Base-by-base conservation (phyloP, 805 yeast species). In the Pichia heedii region DNA sequence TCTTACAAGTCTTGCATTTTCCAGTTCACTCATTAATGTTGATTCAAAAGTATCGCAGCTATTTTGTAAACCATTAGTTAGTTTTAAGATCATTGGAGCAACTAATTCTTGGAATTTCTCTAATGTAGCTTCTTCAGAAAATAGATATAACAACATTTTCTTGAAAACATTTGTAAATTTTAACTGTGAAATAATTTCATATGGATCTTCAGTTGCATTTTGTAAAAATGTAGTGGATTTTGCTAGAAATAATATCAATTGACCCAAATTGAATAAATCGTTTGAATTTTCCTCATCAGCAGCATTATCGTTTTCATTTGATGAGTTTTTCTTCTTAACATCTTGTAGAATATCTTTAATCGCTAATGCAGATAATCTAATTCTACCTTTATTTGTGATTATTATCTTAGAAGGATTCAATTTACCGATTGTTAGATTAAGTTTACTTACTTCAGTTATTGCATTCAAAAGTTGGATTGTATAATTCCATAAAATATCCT, bases 1-100 rank as follows among this genome's bases (percentile, higher is more conserved):
- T 47, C 97, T 71, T 52, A 90, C 87, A 26, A 93, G 65, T 47
- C 97, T 70, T 4, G 84, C 93, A 61, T 93, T 93, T 60, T 93
- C 97, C 22, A 89, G 65, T 60, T 90, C 97, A 43, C 74, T 71
- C 15, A 77, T 60, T 33, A 93, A 63, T 47, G 74, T 76, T 3
- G 74, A 65, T 57, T 83, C 89, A 51, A 74, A 68, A 53, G 63
- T 74, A 53, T 84, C 93, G 5, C 72, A 63, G 41, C 68, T 63
- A 36, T 67, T 67, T 55, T 76, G 74, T 18, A 77, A 56, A 3
- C 73, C 72, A 53, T 81, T 73, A 37, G 77, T 49, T 5, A 71
- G 55, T 30, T 62, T 61, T 45, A 79, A 61, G 37, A 79, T 57
- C 34, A 70, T 70, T 24, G 71, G 66, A 8, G 70, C 63, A 33